Conservation (phyloP, 2,329 filamentous ascomycete species). For the Rutstroemia sp. region DNA sequence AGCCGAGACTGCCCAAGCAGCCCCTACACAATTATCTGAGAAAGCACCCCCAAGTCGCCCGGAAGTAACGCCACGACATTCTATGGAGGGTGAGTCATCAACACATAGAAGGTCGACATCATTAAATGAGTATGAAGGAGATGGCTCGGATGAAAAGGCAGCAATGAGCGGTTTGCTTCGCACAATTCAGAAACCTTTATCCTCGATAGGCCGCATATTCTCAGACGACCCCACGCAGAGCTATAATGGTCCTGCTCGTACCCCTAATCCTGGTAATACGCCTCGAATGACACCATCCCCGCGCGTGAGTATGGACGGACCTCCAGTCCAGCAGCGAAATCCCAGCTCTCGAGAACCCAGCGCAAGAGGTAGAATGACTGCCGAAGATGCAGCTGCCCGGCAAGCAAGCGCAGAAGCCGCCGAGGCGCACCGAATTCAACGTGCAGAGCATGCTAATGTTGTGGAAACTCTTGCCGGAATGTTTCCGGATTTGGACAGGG, state of each 20-base stretch:
- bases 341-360: constrained; percentile 13
- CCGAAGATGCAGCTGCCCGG: constrained; percentile 80
- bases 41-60: constrained; percentile 43
- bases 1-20: constrained; percentile 39
- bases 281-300: constrained; percentile 27
- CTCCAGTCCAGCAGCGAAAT: constrained; percentile 15
- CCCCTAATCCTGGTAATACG: constrained; percentile 39
- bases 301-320: constrained; percentile 21
- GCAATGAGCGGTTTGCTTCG: constrained; percentile 79
- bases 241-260: constrained; percentile 33
- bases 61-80: constrained; percentile 52
- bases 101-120: constrained; percentile 47
- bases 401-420: constrained; percentile 88
- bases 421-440: constrained; percentile 75
- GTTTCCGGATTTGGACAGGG: constrained; percentile 92
- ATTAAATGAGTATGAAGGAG: constrained; percentile 45
- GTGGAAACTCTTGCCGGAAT: constrained; percentile 92
- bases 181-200: constrained; percentile 84
- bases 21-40: constrained; percentile 33
- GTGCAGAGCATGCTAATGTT: constrained; percentile 79
- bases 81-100: constrained; percentile 52
- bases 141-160: constrained; percentile 61
- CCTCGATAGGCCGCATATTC: constrained; percentile 91
- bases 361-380: constrained; percentile 42
- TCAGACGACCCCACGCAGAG: constrained; percentile 51